Base-by-base conservation (phyloP, 2,329 filamentous ascomycete genomes). In the Hymenoscyphus occultus region DNA sequence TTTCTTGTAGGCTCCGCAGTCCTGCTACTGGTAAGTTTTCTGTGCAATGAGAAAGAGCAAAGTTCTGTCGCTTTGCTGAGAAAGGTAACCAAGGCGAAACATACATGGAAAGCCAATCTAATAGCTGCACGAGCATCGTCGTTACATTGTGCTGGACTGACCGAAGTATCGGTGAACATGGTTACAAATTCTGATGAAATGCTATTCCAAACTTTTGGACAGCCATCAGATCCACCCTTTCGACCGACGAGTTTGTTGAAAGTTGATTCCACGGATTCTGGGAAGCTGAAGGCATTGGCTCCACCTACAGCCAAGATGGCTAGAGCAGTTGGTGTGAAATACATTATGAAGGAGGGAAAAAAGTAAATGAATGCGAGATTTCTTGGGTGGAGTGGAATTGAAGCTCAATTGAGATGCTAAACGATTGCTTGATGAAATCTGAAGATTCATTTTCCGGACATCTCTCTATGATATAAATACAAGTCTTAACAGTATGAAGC, bases 121-220 rank as follows among this genome's bases (percentile, higher is more conserved):
- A 70, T 68, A 13, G 69, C 67, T 5, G 65, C 69, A 32, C 69
- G 58, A n/a, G 69, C 69, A 40, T 65, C 59, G 42, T 68, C 64
- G n/a, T 65, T 70, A 45, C 69, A 69, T 61, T 68, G 65, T 39
- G 45, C 56, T n/a, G 40, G 45, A 12, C 22, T 62, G 13, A n/a
- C 66, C 3, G 56, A 42, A 3, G 39, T 56, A 31, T 70, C 60
- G 13, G 62, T 13, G 59, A 67, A 70, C 60, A 66, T 56, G 5
- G n/a, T 28, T 14, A 28, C 59, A 14, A 65, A 56, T 31, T 62
- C 60, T 14, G 35, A 7, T 10, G 56, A 19, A 6, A 65, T 35
- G 2, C 1, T 13, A 5, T 28, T 48, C 64, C 64, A 62, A 39
- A 62, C 35, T n/a, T 32, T 56, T 32, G 60, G 64, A 31, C 60